Evolutionary conservation across 2,329 filamentous ascomycete species (phyloP).

Genomic region (Alternaria longipes): DNA sequence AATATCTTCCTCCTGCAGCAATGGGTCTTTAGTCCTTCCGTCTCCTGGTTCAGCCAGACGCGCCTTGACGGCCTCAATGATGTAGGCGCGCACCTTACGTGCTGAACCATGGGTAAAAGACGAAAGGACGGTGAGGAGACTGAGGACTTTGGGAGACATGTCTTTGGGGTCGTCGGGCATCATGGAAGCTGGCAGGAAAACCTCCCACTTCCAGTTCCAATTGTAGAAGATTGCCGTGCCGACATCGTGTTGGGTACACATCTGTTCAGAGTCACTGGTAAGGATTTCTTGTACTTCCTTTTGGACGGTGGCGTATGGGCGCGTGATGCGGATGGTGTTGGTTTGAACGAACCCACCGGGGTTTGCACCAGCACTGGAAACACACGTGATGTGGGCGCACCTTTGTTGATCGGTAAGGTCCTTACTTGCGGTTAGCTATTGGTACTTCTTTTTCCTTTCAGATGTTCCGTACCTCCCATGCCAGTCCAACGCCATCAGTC

Average conservation of each 20-base stretch:
- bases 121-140: background rate
- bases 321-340: slow-evolving; percentile 2
- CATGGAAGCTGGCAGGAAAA: background rate
- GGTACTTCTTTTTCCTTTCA: background rate
- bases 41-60: background rate
- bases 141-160: background rate
- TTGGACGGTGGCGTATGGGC: background rate
- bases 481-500: background rate
- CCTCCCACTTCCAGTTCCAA: background rate
- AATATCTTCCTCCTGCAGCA: background rate
- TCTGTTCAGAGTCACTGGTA: background rate
- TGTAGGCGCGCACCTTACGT: background rate
- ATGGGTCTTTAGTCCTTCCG: background rate
- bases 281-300: background rate
- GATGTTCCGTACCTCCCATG: background rate
- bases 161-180: background rate
- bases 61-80: background rate
- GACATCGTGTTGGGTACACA: background rate
- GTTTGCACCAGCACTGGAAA: background rate
- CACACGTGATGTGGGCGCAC: background rate
- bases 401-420: background rate
- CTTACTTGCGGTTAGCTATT: background rate
- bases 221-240: background rate
- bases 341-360: background rate
- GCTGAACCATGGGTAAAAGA: slow-evolving; percentile 1